These are phyloP conservation scores for Tetradesmus lagerheimii DNA, from an alignment of 139 green algal genomes.

Conservation along the genomic window DNA sequence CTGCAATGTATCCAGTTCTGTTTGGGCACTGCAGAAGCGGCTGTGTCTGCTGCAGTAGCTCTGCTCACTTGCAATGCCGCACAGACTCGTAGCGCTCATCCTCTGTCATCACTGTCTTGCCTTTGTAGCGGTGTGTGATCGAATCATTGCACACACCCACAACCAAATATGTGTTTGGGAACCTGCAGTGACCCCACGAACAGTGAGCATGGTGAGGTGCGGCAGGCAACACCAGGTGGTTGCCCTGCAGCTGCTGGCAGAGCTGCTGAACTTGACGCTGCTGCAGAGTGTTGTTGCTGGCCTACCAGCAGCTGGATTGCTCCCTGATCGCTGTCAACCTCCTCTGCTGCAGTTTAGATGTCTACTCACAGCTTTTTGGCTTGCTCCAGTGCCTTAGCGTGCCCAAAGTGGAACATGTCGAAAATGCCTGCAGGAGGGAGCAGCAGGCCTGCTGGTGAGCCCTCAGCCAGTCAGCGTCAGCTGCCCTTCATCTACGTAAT, in stretches of 20 bases:
- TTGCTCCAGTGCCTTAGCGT: slow-evolving; percentile 91
- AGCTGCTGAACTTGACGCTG: background rate
- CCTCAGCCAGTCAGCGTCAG: background rate
- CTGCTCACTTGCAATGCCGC: slow-evolving; percentile 83
- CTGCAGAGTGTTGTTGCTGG: background rate
- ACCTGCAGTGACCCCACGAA: slow-evolving; percentile 62
- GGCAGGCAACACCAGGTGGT: background rate
- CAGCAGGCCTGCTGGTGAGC: background rate
- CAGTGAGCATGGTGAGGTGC: too few relatives aligned
- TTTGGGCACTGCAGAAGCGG: background rate
- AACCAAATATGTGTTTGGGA: slow-evolving; percentile 84
- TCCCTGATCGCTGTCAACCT: background rate
- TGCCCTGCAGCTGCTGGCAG: background rate
- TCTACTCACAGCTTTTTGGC: slow-evolving; percentile 88
- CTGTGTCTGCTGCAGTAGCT: background rate
- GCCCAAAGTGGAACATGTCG: slow-evolving; percentile 94
- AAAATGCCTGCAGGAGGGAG: slow-evolving; percentile 79
- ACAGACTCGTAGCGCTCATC: slow-evolving; percentile 90
- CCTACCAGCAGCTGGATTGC: background rate
- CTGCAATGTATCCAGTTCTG: too few relatives aligned
- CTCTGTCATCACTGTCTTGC: slow-evolving; percentile 92
- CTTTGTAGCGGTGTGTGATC: slow-evolving; percentile 88
- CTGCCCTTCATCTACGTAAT: too few relatives aligned
- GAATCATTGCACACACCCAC: slow-evolving; percentile 90
- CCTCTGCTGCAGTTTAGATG: background rate